phyloP scores from a whole-genome alignment of 2,329 filamentous ascomycete genomes.

The Venturia nashicola region DNA sequence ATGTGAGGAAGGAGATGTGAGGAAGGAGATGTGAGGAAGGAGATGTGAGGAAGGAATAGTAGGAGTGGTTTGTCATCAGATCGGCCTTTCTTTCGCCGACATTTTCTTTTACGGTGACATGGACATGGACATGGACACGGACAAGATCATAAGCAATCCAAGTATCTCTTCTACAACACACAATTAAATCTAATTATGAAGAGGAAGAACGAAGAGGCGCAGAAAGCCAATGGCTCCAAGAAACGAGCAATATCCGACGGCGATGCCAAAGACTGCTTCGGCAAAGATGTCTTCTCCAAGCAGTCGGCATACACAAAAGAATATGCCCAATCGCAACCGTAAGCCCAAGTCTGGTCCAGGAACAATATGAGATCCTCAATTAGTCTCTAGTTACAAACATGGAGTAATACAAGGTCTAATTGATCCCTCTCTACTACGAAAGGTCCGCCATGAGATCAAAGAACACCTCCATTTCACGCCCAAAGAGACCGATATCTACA shows the following conservation, averaged over 20 bases:
- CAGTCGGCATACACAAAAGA: slow-evolving; percentile 22
- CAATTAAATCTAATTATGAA: slow-evolving; percentile 20
- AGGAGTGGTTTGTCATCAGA: too few relatives aligned
- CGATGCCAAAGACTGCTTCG: slow-evolving; percentile 27
- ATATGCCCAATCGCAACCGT: slow-evolving; percentile 28
- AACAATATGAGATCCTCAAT: neutral
- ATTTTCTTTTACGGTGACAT: neutral
- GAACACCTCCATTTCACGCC: slow-evolving; percentile 89
- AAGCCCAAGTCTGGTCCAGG: slow-evolving; percentile 12
- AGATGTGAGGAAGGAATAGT: too few relatives aligned
- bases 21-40: too few relatives aligned
- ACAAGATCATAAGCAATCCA: too few relatives aligned
- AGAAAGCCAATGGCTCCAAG: slow-evolving; percentile 25
- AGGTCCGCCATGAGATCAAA: slow-evolving; percentile 79
- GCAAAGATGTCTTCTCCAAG: slow-evolving; percentile 25
- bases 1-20: too few relatives aligned
- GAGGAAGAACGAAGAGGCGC: slow-evolving; percentile 28
- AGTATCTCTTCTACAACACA: neutral
- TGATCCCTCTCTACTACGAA: slow-evolving; percentile 67
- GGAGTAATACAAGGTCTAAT: slow-evolving; percentile 77
- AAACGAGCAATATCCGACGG: slow-evolving; percentile 29
- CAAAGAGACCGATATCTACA: slow-evolving; percentile 99
- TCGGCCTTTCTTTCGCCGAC: neutral
- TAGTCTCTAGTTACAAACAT: slow-evolving; percentile 60
- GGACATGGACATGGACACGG: too few relatives aligned